phyloP scores from a whole-genome alignment of 306 rosid genomes.

The Casuarina equisetifolia region DNA sequence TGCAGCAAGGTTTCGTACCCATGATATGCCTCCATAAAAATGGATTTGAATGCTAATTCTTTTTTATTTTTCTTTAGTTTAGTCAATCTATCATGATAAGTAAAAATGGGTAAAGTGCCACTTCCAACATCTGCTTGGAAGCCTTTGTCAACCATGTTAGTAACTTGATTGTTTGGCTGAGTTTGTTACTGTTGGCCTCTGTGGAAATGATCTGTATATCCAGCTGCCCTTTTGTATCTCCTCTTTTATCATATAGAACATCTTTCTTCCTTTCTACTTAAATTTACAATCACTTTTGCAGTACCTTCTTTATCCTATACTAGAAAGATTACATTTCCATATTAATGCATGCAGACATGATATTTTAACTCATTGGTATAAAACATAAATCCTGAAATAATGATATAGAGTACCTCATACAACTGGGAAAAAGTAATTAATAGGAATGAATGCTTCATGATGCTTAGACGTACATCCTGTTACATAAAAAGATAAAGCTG shows the following conservation, averaged over 20 bases:
- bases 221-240: neutral
- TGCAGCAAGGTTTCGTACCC: neutral
- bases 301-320: neutral
- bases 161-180: constrained; percentile 4
- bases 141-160: neutral
- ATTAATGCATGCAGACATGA: neutral
- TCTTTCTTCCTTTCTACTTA: neutral
- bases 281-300: neutral
- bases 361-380: neutral
- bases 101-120: neutral
- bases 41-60: too few species aligned
- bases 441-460: neutral
- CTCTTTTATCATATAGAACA: neutral
- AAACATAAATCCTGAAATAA: neutral
- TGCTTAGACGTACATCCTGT: neutral
- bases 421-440: neutral
- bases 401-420: neutral
- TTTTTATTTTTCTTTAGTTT: too few species aligned
- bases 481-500: neutral
- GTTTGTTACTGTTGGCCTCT: neutral
- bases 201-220: neutral
- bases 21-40: too few species aligned
- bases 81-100: too few species aligned
- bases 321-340: neutral
- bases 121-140: constrained; percentile 7